phyloP scores from a whole-genome alignment of 768 basidiomycete species.

The Phanerochaete sordida region DNA sequence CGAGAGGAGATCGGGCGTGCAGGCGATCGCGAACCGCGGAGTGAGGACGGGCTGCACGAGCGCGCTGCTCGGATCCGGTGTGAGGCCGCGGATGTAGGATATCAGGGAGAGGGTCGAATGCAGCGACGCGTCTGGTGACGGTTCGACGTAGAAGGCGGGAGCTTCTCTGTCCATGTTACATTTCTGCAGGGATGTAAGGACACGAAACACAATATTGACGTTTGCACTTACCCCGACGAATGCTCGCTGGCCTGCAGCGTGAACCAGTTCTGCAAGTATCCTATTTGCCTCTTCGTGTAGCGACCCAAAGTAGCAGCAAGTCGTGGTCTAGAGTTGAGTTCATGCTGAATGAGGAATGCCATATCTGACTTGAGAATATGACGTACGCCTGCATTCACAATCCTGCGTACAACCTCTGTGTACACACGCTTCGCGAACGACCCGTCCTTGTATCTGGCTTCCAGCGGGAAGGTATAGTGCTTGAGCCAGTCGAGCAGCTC shows the following conservation, averaged over 20 bases:
- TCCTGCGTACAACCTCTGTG: slow-evolving; percentile 62
- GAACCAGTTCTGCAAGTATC: slow-evolving; percentile 70
- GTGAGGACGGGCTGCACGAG: slow-evolving; percentile 90
- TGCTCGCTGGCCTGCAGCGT: slow-evolving; percentile 72
- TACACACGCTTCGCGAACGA: slow-evolving; percentile 72
- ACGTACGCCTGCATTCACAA: slow-evolving; percentile 73
- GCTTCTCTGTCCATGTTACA: slow-evolving; percentile 85
- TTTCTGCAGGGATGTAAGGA: slow-evolving; percentile 45
- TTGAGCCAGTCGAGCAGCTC: slow-evolving; percentile 89
- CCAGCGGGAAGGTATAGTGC: slow-evolving; percentile 84
- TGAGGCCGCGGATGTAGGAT: slow-evolving; percentile 58
- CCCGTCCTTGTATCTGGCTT: slow-evolving; percentile 67
- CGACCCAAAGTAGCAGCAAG: slow-evolving; percentile 88
- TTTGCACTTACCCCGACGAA: slow-evolving; percentile 75
- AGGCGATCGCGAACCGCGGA: slow-evolving; percentile 94
- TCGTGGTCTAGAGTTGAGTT: slow-evolving; percentile 67
- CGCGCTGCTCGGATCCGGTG: slow-evolving; percentile 26
- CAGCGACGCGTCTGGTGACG: slow-evolving; percentile 56
- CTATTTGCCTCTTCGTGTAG: slow-evolving; percentile 81
- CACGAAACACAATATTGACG: not conserved
- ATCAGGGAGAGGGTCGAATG: slow-evolving; percentile 63
- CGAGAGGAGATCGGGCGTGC: slow-evolving; percentile 64
- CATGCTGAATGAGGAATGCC: not conserved
- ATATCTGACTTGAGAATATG: not conserved
- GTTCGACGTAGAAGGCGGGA: slow-evolving; percentile 68